These are phyloP conservation scores for Phytophthora hibernalis DNA, from an alignment of 352 stramenopile species.

Conservation along the genomic window DNA sequence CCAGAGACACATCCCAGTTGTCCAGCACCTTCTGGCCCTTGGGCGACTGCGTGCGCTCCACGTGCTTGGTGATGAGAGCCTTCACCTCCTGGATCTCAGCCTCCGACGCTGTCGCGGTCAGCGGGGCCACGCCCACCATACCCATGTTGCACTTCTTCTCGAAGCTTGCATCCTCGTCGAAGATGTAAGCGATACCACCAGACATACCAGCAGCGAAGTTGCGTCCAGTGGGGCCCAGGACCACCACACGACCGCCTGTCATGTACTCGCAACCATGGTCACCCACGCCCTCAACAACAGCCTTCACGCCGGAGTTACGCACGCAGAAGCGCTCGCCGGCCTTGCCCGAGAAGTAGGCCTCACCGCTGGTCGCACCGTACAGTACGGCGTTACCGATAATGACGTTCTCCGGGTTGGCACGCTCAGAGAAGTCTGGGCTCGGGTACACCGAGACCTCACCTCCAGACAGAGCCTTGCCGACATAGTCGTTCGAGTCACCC, in stretches of 20 bases:
- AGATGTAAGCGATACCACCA: conserved; percentile 96
- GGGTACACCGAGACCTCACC: conserved; percentile 94
- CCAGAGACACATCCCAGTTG: conserved; percentile 84
- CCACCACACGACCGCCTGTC: conserved; percentile 95
- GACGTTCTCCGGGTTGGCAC: conserved; percentile 82
- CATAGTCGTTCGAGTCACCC: conserved; percentile 97
- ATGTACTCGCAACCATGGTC: conserved; percentile 99
- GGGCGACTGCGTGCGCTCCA: conserved; percentile 87
- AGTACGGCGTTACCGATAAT: conserved; percentile 97
- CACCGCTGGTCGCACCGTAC: conserved; percentile 94
- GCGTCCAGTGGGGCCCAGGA: conserved; percentile 93
- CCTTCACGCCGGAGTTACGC: conserved; percentile 95
- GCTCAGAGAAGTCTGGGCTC: conserved; percentile 60
- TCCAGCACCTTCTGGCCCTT: conserved; percentile 90
- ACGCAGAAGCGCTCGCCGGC: conserved; percentile 97
- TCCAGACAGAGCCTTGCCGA: conserved; percentile 94
- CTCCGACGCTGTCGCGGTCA: conserved; percentile 80
- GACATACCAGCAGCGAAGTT: conserved; percentile 98
- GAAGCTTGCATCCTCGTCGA: conserved; percentile 94
- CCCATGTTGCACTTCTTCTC: conserved; percentile 96
- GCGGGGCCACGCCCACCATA: conserved; percentile 83
- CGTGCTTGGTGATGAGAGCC: conserved; percentile 89
- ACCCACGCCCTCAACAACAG: conserved; percentile 96
- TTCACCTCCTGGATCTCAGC: conserved; percentile 84
- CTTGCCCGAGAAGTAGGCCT: conserved; percentile 96